These are phyloP conservation scores for Leccinum subrobustum DNA, from an alignment of 1,284 basidiomycete genomes.

Conservation along the genomic window DNA sequence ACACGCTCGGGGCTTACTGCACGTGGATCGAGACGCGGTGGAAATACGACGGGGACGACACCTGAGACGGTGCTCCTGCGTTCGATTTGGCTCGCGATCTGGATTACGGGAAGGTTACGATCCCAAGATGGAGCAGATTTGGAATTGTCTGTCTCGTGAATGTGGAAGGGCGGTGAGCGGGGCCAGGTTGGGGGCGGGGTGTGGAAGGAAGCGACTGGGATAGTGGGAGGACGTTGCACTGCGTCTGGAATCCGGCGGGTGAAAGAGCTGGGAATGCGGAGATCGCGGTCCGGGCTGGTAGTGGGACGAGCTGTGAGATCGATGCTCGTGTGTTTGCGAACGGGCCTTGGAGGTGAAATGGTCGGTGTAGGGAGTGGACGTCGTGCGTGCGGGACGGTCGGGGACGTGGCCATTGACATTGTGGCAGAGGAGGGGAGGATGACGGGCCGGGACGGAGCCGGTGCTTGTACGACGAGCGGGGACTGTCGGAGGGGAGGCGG, in stretches of 20 bases:
- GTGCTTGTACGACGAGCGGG: conserved; percentile 31
- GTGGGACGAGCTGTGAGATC: conserved; percentile 23
- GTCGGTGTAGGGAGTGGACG: conserved; percentile 30
- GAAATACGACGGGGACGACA: background rate
- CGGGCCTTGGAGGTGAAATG: background rate
- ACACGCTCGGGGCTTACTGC: conserved; percentile 18
- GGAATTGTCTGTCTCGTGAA: conserved; percentile 6
- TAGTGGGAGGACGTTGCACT: background rate
- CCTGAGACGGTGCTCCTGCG: conserved; percentile 33
- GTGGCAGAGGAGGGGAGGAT: conserved; percentile 25
- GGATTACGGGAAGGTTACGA: conserved; percentile 9
- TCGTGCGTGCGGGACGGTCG: conserved; percentile 18
- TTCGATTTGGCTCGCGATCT: conserved; percentile 17
- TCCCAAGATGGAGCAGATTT: conserved; percentile 19
- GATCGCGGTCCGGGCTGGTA: conserved; percentile 19
- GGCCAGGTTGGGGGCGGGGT: conserved; percentile 16
- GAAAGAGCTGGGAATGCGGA: conserved; percentile 28
- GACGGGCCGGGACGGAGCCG: conserved; percentile 32
- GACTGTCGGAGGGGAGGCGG: conserved; percentile 22
- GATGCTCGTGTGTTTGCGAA: conserved; percentile 23
- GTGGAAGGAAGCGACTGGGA: conserved; percentile 1
- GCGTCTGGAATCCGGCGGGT: conserved; percentile 20
- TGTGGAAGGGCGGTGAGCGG: conserved; percentile 6
- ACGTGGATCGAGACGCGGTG: conserved; percentile 1
- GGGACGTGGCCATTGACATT: conserved; percentile 12